Conservation (phyloP, 139 green algal genomes). For the Closterium sp. region DNA sequence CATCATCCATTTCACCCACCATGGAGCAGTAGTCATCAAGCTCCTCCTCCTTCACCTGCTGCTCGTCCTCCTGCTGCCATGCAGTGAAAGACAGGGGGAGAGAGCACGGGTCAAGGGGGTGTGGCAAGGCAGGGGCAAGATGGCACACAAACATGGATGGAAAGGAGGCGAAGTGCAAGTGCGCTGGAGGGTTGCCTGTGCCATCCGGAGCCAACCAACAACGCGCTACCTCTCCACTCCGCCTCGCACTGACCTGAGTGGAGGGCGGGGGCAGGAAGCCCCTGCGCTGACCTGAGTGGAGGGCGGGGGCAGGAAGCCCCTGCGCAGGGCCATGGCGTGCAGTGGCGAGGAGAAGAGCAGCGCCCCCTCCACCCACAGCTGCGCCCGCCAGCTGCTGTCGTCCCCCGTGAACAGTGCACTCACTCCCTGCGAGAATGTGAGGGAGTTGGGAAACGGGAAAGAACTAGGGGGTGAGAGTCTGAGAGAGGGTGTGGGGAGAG, state of each 20-base stretch:
- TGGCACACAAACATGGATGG: no score
- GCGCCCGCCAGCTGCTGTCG: constrained; percentile 40
- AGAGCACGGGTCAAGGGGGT: background rate
- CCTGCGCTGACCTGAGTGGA: background rate
- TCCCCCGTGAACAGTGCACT: constrained; percentile 50
- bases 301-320: background rate
- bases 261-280: background rate
- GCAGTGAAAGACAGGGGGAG: background rate
- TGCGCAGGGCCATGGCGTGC: background rate
- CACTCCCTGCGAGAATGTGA: constrained; percentile 11
- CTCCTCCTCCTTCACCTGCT: constrained; percentile 37
- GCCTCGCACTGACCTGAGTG: background rate
- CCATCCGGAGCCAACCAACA: no score
- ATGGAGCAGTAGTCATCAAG: constrained; percentile 44
- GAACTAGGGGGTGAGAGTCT: no score
- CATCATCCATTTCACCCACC: background rate
- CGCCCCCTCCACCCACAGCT: constrained; percentile 7
- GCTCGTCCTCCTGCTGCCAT: constrained; percentile 25
- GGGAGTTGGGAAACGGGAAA: no score
- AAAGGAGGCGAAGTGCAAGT: no score
- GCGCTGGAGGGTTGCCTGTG: no score
- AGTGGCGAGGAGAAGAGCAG: background rate
- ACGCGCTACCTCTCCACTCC: no score
- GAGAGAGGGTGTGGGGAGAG: background rate
- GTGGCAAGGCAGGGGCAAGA: background rate